Evolutionary conservation across 73 alveolate genomes (phyloP).

Genomic region (Tetrahymena thermophila): DNA sequence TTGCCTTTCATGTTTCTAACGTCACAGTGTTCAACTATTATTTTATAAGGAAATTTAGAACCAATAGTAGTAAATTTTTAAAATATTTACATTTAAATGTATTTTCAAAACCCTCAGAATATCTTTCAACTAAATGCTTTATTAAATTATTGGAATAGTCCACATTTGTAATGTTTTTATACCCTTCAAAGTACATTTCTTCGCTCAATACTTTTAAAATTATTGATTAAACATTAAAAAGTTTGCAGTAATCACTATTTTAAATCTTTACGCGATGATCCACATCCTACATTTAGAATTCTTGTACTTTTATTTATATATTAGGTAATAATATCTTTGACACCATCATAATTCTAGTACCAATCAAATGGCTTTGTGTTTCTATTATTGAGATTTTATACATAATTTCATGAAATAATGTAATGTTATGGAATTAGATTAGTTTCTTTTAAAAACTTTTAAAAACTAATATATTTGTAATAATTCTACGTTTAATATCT

Average conservation of each 20-base stretch:
- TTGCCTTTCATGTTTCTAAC: neutral
- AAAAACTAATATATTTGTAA: neutral
- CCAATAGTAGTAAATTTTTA: neutral
- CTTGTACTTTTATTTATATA: conserved; percentile 21
- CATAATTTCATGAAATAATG: neutral
- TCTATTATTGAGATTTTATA: conserved; percentile 5
- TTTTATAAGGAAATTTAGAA: neutral
- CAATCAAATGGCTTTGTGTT: conserved; percentile 52
- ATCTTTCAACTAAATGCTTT: conserved; percentile 1
- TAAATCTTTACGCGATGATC: conserved; percentile 10
- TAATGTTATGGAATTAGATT: neutral
- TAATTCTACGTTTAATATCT: conserved; percentile 26
- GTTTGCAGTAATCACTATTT: neutral
- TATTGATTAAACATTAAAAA: neutral
- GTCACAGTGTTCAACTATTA: neutral
- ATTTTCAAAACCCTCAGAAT: conserved; percentile 15
- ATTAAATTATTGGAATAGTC: conserved; percentile 24
- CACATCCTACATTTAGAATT: conserved; percentile 42
- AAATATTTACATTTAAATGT: conserved; percentile 7
- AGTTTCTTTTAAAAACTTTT: neutral
- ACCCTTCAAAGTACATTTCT: conserved; percentile 39
- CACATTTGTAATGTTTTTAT: conserved; percentile 18
- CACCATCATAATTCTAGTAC: conserved; percentile 44
- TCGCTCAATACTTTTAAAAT: neutral
- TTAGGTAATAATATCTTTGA: conserved; percentile 52